Evolutionary conservation across 352 stramenopile genomes (phyloP), one percentile per base, ranked within the genome.

Genomic region (Phytophthora sp.): DNA sequence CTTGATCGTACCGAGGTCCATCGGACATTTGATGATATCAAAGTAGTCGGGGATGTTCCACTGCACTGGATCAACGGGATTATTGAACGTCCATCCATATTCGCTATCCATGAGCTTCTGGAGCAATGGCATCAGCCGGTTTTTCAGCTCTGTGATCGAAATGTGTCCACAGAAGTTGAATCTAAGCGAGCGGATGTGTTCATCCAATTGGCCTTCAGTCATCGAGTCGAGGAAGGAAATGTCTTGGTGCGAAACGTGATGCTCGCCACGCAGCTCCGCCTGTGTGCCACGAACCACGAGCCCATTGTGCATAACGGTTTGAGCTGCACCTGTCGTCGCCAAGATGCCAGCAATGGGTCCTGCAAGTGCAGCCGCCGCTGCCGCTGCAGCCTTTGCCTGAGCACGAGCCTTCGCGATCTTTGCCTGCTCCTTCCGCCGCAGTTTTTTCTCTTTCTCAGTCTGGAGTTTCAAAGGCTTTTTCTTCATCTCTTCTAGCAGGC

Each of bases 1-100:
- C 71, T 97, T 97, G 69, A 99, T 98, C n/a, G 96, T 99, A 18
- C 96, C 96, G 18, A 99, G 83, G 77, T 99, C 98, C 97, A 99
- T 99, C 1, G 98, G 97, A 47, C 93, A 95, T 69, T 98, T 98
- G 72, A 99, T 93, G 26, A 97, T 91, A 31, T 96, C 83, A 53
- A 95, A 93, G 57, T 97, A 97, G 63, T 97, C 88, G 2, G 92
- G 92, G 53, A 99, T 96, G 47, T 95, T 89, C 72, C 96, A 90
- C 54, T 93, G 84, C 53, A 98, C 90, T 7, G 98, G 93, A 80
- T 99, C 97, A 16, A 99, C 97, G 7, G 96, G 97, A 47, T 90
- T 88, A 50, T 95, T 94, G 70, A 99, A 99, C 13, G 94, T 89
- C 86, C 88, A 96, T 18, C 88, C 88, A 50, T 93, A 91, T 62